These are phyloP conservation scores for Sanghuangporus sanghuang DNA, from an alignment of 1,284 basidiomycete species.

Conservation along the genomic window DNA sequence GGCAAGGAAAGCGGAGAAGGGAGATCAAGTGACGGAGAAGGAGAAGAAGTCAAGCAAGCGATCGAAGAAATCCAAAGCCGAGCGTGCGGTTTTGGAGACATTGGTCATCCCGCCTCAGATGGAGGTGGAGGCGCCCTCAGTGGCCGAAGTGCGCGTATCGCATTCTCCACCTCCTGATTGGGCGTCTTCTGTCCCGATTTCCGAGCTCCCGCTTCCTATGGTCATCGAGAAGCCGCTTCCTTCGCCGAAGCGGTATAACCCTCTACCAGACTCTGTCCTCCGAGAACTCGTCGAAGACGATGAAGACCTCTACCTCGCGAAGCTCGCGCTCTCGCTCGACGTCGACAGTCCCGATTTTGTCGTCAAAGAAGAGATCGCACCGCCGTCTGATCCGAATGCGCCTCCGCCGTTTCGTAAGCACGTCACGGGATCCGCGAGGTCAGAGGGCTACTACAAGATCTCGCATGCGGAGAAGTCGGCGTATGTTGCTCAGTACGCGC, in stretches of 20 bases:
- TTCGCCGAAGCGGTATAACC: constrained; percentile 34
- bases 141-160: constrained; percentile 47
- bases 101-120: constrained; percentile 46
- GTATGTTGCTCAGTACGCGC: constrained; percentile 78
- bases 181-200: constrained; percentile 40
- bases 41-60: constrained; percentile 25
- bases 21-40: constrained; percentile 29
- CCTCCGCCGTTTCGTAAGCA: constrained; percentile 59
- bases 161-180: constrained; percentile 34
- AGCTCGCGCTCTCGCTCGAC: constrained; percentile 50
- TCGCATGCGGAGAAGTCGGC: constrained; percentile 87
- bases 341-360: constrained; percentile 20
- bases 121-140: constrained; percentile 43
- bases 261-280: constrained; percentile 52
- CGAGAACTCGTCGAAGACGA: constrained; percentile 76
- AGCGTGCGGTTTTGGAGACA: constrained; percentile 36
- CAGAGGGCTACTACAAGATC: constrained; percentile 95
- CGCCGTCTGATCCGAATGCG: constrained; percentile 28
- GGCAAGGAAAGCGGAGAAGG: constrained; percentile 25
- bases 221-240: constrained; percentile 16
- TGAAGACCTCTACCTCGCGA: constrained; percentile 87
- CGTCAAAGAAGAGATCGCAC: constrained; percentile 26
- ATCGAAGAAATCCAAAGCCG: constrained; percentile 19
- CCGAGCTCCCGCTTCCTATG: constrained; percentile 30
- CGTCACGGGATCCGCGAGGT: constrained; percentile 78